phyloP scores from a whole-genome alignment of 305 asterid species.

The Fraxinus ornus region DNA sequence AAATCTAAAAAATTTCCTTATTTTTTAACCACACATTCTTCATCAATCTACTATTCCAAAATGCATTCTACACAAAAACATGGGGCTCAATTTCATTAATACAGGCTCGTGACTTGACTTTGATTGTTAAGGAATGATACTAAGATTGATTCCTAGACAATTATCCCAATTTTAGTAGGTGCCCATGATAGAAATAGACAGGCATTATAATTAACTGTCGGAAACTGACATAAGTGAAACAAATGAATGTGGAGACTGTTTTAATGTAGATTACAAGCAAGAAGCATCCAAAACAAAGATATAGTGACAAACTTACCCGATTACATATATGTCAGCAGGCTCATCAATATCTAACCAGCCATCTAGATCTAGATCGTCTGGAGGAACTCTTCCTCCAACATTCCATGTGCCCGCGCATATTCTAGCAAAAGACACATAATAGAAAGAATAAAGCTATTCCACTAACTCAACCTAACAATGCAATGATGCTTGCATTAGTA shows the following conservation, averaged over 20 bases:
- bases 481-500: neutral
- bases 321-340: conserved; percentile 88
- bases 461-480: conserved; percentile 13
- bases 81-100: neutral
- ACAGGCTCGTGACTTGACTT: neutral
- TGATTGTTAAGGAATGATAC: neutral
- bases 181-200: neutral
- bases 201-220: neutral
- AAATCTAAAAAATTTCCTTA: too few species aligned
- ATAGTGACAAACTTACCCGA: conserved; percentile 53
- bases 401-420: conserved; percentile 78
- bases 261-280: neutral
- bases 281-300: neutral
- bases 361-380: conserved; percentile 72
- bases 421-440: conserved; percentile 35
- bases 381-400: conserved; percentile 66
- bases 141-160: neutral
- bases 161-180: neutral
- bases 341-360: conserved; percentile 63
- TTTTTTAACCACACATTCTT: too few species aligned
- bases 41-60: too few species aligned
- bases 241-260: neutral
- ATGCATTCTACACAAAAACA: too few species aligned
- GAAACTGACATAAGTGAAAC: neutral
- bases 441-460: conserved; percentile 13